Conservation (phyloP, 768 basidiomycete species). For the Trametopsis cervina region DNA sequence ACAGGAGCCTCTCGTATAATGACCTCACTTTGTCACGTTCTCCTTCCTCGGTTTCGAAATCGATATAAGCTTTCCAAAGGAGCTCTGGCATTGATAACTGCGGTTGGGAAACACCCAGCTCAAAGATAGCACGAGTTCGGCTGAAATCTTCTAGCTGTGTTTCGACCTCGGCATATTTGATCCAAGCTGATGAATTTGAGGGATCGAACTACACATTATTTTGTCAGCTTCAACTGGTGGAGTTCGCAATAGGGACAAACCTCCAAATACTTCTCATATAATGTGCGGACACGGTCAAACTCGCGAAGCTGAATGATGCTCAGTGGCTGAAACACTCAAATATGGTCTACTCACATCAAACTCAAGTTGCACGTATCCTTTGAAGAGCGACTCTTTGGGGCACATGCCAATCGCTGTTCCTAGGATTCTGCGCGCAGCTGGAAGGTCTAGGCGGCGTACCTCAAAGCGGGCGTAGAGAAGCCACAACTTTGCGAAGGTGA, state of each 20-base stretch:
- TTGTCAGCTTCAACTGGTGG: background rate
- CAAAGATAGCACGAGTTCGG: slow-evolving; percentile 89
- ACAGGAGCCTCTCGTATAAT: slow-evolving; percentile 81
- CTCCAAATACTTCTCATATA: slow-evolving; percentile 95
- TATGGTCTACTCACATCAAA: slow-evolving; percentile 54
- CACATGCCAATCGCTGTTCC: slow-evolving; percentile 93
- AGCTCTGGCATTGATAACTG: slow-evolving; percentile 92
- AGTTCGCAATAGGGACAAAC: slow-evolving; percentile 32
- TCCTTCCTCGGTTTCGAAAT: slow-evolving; percentile 92
- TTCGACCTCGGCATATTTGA: slow-evolving; percentile 91
- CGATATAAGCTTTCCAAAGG: slow-evolving; percentile 91
- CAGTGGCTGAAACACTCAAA: background rate
- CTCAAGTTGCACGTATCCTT: slow-evolving; percentile 92
- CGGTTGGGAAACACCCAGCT: slow-evolving; percentile 84
- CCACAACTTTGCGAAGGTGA: slow-evolving; percentile 98
- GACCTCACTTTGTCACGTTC: slow-evolving; percentile 76
- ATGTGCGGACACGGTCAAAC: slow-evolving; percentile 85
- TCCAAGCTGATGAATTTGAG: slow-evolving; percentile 89
- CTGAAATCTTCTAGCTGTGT: slow-evolving; percentile 76
- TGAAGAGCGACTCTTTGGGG: slow-evolving; percentile 92
- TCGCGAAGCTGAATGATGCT: slow-evolving; percentile 62
- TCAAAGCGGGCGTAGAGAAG: slow-evolving; percentile 89
- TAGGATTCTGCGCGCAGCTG: slow-evolving; percentile 81
- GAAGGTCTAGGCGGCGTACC: slow-evolving; percentile 72
- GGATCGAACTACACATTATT: slow-evolving; percentile 61